These are phyloP conservation scores for Fennellomyces sp. DNA, from an alignment of 371 early-diverging fungal genomes.

Conservation along the genomic window DNA sequence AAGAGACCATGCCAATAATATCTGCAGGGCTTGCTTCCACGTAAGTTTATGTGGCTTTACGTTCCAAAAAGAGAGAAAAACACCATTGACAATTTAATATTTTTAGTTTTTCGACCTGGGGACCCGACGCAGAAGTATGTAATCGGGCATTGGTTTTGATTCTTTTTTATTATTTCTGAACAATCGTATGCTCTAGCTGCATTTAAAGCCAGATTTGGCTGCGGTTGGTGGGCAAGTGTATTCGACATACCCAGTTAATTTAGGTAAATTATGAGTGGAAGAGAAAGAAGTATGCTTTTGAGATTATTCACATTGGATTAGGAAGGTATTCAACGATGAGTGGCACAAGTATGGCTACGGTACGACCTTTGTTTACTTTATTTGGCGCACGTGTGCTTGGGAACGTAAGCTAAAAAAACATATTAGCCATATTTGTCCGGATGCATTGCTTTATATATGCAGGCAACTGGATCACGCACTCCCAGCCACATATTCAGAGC, in stretches of 20 bases:
- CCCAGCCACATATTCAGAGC: background rate
- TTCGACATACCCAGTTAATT: slow-evolving; percentile 17
- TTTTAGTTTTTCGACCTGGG: slow-evolving; percentile 24
- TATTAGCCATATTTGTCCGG: slow-evolving; percentile 20
- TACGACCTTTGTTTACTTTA: slow-evolving; percentile 2
- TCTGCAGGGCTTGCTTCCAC: background rate
- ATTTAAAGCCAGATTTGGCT: slow-evolving; percentile 23
- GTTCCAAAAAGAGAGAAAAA: no score
- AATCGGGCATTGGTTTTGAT: background rate
- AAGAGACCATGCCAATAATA: background rate
- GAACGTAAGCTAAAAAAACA: background rate
- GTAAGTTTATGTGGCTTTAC: background rate
- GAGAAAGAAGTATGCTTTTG: background rate
- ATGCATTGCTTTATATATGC: slow-evolving; percentile 20
- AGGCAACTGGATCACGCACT: slow-evolving; percentile 15
- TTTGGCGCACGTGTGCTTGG: background rate
- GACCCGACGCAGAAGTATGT: slow-evolving; percentile 23
- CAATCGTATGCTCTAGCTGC: slow-evolving; percentile 6
- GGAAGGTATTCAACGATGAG: slow-evolving; percentile 19
- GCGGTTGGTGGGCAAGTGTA: slow-evolving; percentile 16
- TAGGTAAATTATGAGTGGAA: slow-evolving; percentile 4
- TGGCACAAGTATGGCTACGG: slow-evolving; percentile 27
- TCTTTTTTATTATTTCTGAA: background rate
- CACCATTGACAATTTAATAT: no score
- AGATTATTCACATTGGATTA: background rate